phyloP scores from a whole-genome alignment of 2,329 filamentous ascomycete species.

The Scedosporium dehoogii region DNA sequence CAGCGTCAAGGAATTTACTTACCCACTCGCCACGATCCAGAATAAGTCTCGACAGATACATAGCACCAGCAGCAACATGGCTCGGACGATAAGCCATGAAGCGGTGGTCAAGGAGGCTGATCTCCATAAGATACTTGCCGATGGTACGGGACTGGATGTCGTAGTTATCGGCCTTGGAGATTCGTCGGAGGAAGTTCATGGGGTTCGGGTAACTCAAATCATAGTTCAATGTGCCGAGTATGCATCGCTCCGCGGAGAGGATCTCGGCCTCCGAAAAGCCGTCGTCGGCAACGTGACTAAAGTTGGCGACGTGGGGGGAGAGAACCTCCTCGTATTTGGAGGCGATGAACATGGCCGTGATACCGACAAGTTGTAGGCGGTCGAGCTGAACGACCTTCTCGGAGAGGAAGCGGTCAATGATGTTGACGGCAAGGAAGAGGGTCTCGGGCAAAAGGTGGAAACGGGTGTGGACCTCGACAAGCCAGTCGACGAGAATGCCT shows the following conservation, averaged over 20 bases:
- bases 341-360: slow-evolving; percentile 98
- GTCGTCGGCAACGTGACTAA: slow-evolving; percentile 92
- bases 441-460: slow-evolving; percentile 95
- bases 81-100: slow-evolving; percentile 87
- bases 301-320: slow-evolving; percentile 93
- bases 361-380: slow-evolving; percentile 89
- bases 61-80: slow-evolving; percentile 81
- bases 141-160: slow-evolving; percentile 96
- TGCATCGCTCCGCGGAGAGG: slow-evolving; percentile 89
- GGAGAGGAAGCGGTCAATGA: slow-evolving; percentile 95
- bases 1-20: slow-evolving; percentile 25
- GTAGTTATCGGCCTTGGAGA: slow-evolving; percentile 99
- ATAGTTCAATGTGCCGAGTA: slow-evolving; percentile 85
- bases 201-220: slow-evolving; percentile 98
- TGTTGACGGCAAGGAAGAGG: slow-evolving; percentile 92
- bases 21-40: slow-evolving; percentile 88
- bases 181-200: slow-evolving; percentile 98
- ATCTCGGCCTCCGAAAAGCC: slow-evolving; percentile 94
- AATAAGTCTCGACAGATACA: slow-evolving; percentile 89
- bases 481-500: slow-evolving; percentile 93
- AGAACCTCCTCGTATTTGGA: slow-evolving; percentile 98
- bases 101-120: slow-evolving; percentile 87
- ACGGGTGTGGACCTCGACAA: slow-evolving; percentile 94
- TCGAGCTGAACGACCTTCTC: slow-evolving; percentile 93
- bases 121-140: slow-evolving; percentile 96